A percentile compares a stretch with the other conserved stretches of the same genome.
These are phyloP conservation scores for Entrophospora sp. DNA, from an alignment of 192 early-diverging fungal species.

Conservation along the genomic window DNA sequence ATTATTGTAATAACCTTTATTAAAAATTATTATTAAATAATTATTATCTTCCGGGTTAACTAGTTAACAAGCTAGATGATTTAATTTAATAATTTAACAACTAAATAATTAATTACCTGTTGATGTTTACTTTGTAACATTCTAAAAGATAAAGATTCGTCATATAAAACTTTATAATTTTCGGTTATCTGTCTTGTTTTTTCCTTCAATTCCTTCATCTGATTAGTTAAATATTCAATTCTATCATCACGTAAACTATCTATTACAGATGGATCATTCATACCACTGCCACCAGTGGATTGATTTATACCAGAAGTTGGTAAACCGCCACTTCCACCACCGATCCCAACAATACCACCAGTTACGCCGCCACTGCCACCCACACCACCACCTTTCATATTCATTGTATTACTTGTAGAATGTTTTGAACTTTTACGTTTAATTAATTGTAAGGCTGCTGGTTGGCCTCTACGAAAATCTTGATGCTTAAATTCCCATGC, in stretches of 20 bases:
- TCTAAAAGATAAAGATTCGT: conserved; percentile 13
- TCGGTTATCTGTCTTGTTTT: conserved; percentile 8
- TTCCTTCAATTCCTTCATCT: conserved; percentile 17
- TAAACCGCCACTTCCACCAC: neutral
- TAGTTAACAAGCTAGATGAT: too few species aligned
- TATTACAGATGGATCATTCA: neutral
- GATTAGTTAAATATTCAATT: conserved; percentile 13
- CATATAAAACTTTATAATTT: conserved; percentile 12
- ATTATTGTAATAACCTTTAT: conserved; percentile 16
- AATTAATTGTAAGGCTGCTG: conserved; percentile 58
- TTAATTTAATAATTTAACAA: neutral
- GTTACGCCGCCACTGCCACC: neutral
- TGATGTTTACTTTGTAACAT: conserved; percentile 17
- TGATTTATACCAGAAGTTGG: neutral
- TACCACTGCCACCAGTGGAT: neutral
- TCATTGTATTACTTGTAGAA: neutral
- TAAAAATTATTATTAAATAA: neutral
- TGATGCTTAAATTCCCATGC: conserved; percentile 88
- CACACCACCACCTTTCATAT: neutral
- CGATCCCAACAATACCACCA: neutral
- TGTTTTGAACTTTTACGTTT: conserved; percentile 49
- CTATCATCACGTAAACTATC: conserved; percentile 10
- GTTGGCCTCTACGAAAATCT: conserved; percentile 65
- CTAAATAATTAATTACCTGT: conserved; percentile 3
- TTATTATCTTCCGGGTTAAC: too few species aligned